Evolutionary conservation across 306 rosid genomes (phyloP), one percentile per base, ranked within the genome.

Genomic region (Ceratonia siliqua): DNA sequence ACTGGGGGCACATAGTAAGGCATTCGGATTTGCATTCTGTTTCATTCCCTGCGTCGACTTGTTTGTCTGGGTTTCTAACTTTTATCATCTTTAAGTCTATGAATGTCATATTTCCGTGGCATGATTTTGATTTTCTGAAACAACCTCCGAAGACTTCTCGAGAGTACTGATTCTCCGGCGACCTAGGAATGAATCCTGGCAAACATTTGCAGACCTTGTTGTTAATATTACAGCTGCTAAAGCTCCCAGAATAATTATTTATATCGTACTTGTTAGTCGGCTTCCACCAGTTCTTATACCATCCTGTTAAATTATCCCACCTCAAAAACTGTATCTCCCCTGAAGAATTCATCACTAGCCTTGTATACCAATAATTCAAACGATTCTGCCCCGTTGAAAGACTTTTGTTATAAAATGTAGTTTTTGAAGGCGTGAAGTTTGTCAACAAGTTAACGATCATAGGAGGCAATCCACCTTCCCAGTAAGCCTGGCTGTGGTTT

Each of bases 141-240:
- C 94, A 87, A 15, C 86, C 90, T 2, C 0, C 22, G 0, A 55
- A 74, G 30, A 38, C 70, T 1, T 56, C 61, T 3, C 68, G 27
- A 35, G 20, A 15, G 0, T 57, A 0, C 72, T 65, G 68, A 13
- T 15, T 8, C 2, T 39, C 39, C 2, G 3, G 4, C 7, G 3
- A 6, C 5, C 0, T 27, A 0, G 56, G 79, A 0, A 4, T 3
- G 22, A 85, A 89, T 22, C 90, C 86, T 0, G 87, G 92, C 62
- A 89, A 79, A 27, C 89, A 89, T 30, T 75, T 82, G 78, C 92
- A 85, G 1, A 0, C 0, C 1, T 0, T 0, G 45, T 83, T 46
- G 2, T 77, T 8, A 2, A 0, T 0, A 38, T 75, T 78, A 43
- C 92, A 85, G 48, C 55, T 59, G 18, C 85, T 80, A 28, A 77